Evolutionary conservation across 2,329 filamentous ascomycete genomes (phyloP).

Genomic region (Claviceps purpurea): DNA sequence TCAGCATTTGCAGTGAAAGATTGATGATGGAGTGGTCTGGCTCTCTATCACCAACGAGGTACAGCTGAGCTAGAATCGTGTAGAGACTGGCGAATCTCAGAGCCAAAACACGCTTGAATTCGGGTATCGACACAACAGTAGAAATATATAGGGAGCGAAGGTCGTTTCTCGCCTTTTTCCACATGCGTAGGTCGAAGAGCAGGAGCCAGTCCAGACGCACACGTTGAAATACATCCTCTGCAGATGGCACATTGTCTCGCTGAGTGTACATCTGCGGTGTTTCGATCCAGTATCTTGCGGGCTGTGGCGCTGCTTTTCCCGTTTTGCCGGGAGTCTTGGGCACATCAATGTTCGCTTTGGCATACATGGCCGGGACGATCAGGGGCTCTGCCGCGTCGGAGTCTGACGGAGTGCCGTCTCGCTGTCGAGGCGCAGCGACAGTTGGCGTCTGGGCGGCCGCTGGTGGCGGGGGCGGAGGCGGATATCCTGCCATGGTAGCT

Average conservation of each 20-base stretch:
- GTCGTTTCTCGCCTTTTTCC: conserved; percentile 89
- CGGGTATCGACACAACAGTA: conserved; percentile 85
- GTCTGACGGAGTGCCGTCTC: conserved; percentile 55
- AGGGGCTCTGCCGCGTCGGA: conserved; percentile 55
- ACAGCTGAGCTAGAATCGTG: conserved; percentile 83
- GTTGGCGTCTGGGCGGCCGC: conserved; percentile 47
- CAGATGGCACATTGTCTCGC: conserved; percentile 48
- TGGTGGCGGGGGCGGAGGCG: conserved; percentile 50
- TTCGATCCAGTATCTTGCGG: conserved; percentile 75
- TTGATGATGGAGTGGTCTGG: conserved; percentile 98
- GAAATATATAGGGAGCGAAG: conserved; percentile 90
- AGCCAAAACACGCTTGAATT: conserved; percentile 90
- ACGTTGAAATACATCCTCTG: conserved; percentile 80
- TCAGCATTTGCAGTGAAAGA: conserved; percentile 89
- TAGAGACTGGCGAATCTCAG: conserved; percentile 92
- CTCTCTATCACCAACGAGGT: conserved; percentile 89
- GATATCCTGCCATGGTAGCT: conserved; percentile 64
- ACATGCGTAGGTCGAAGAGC: conserved; percentile 85
- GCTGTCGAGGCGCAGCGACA: conserved; percentile 32
- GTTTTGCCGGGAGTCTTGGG: conserved; percentile 65
- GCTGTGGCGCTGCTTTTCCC: conserved; percentile 38
- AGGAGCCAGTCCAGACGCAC: conserved; percentile 90
- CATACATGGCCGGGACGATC: conserved; percentile 46
- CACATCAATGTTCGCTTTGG: conserved; percentile 56
- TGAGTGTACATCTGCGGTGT: conserved; percentile 58